Evolutionary conservation across 371 early-diverging fungal genomes (phyloP).

Genomic region (Rhizopus microsporus): DNA sequence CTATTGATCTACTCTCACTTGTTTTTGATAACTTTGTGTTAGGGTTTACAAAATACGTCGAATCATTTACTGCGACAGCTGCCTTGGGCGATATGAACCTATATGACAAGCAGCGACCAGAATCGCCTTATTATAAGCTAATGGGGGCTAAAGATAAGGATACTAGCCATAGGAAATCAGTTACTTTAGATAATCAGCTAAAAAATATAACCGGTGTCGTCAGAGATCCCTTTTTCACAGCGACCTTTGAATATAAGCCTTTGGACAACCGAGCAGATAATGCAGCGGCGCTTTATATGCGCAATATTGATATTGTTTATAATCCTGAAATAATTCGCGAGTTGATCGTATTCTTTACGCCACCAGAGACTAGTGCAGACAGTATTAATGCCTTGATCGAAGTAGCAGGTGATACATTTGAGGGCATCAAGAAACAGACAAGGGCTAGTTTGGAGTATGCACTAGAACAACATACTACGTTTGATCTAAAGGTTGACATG

Average conservation of each 20-base stretch:
- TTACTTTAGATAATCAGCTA: conserved; percentile 24
- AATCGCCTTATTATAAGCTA: conserved; percentile 80
- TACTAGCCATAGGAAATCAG: conserved; percentile 21
- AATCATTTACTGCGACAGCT: conserved; percentile 71
- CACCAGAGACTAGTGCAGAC: conserved; percentile 79
- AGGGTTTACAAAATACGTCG: conserved; percentile 60
- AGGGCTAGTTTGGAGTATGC: conserved; percentile 85
- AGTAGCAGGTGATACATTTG: conserved; percentile 90
- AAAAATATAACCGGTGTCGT: conserved; percentile 17
- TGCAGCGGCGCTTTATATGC: conserved; percentile 80
- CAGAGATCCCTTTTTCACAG: conserved; percentile 77
- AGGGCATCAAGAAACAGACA: conserved; percentile 89
- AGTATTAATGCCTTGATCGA: conserved; percentile 71
- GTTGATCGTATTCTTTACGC: conserved; percentile 82
- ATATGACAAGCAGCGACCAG: conserved; percentile 76
- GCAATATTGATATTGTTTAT: conserved; percentile 89
- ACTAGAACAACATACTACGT: conserved; percentile 84
- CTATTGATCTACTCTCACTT: conserved; percentile 60
- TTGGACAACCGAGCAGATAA: conserved; percentile 88
- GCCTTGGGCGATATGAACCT: conserved; percentile 79
- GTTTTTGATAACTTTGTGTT: conserved; percentile 68
- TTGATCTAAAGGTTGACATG: conserved; percentile 92
- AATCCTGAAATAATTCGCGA: conserved; percentile 80
- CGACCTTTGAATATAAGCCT: conserved; percentile 86
- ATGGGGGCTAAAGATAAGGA: conserved; percentile 78